Percentiles rank a stretch among this genome's conserved stretches.
These are phyloP conservation scores for Diaporthe longicolla DNA, from an alignment of 2,329 filamentous ascomycete species.

Conservation along the genomic window DNA sequence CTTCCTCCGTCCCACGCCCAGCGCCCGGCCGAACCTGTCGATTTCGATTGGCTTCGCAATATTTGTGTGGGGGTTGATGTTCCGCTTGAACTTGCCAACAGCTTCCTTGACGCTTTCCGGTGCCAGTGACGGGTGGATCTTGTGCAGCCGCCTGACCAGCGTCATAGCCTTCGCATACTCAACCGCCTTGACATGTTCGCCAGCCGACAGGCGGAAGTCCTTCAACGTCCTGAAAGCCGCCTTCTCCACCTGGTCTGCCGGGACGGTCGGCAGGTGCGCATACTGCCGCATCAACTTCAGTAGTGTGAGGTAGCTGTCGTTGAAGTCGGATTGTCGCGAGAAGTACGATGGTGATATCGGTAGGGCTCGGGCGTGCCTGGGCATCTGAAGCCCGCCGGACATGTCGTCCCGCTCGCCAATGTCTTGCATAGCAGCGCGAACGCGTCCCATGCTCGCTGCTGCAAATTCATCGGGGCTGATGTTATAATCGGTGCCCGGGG, in stretches of 20 bases:
- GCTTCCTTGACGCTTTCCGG: slow-evolving; percentile 77
- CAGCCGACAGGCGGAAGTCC: slow-evolving; percentile 80
- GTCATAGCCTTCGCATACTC: slow-evolving; percentile 84
- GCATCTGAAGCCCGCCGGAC: slow-evolving; percentile 45
- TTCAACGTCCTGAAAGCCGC: slow-evolving; percentile 85
- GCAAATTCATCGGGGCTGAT: slow-evolving; percentile 29
- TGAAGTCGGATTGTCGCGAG: slow-evolving; percentile 86
- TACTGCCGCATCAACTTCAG: slow-evolving; percentile 80
- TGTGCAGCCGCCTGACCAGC: slow-evolving; percentile 84
- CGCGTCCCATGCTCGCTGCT: slow-evolving; percentile 11
- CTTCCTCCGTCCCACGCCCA: slow-evolving; percentile 89
- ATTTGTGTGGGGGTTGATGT: slow-evolving; percentile 79
- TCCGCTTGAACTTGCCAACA: slow-evolving; percentile 79
- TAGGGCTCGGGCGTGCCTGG: slow-evolving; percentile 77
- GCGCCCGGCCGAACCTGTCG: slow-evolving; percentile 82
- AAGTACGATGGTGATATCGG: slow-evolving; percentile 96
- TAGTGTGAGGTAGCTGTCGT: slow-evolving; percentile 84
- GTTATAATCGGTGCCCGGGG: slow-evolving; percentile 17
- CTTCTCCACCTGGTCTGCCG: slow-evolving; percentile 75
- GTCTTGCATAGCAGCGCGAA: slow-evolving; percentile 27
- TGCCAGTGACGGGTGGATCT: slow-evolving; percentile 84
- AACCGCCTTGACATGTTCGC: slow-evolving; percentile 80
- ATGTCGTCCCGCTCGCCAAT: slow-evolving; percentile 43
- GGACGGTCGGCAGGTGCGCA: slow-evolving; percentile 78
- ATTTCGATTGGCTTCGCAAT: slow-evolving; percentile 74